Conservation (phyloP, 352 stramenopile genomes). For the Phytophthora fragariae region DNA sequence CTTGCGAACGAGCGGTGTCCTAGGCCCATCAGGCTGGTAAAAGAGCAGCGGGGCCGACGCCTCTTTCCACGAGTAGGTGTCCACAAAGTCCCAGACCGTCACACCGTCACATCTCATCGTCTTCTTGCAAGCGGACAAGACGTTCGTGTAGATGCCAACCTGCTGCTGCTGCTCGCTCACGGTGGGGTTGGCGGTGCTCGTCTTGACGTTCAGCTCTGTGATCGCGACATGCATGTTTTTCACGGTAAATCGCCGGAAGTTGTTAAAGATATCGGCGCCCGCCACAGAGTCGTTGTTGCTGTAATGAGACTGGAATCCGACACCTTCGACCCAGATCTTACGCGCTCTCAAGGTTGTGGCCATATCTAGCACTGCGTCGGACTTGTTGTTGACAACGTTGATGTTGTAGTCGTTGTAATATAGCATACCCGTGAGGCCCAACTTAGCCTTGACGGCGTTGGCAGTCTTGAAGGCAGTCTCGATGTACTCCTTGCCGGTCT, state of each 20-base stretch:
- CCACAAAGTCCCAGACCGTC: conserved; percentile 39
- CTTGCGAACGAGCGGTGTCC: conserved; percentile 37
- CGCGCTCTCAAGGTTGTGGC: conserved; percentile 21
- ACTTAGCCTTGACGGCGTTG: conserved; percentile 39
- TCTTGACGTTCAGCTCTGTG: conserved; percentile 43
- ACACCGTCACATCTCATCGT: conserved; percentile 31
- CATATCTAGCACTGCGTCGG: conserved; percentile 37
- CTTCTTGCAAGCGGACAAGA: conserved; percentile 44
- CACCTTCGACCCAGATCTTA: conserved; percentile 36
- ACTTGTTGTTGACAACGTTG: conserved; percentile 44
- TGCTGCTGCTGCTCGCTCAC: conserved; percentile 38
- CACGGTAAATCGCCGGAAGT: conserved; percentile 37
- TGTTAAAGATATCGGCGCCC: conserved; percentile 36
- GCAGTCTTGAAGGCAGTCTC: conserved; percentile 37
- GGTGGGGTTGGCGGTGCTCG: conserved; percentile 31
- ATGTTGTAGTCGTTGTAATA: conserved; percentile 45
- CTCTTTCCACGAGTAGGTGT: conserved; percentile 36
- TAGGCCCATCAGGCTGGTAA: conserved; percentile 38
- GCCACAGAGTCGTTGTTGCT: conserved; percentile 28
- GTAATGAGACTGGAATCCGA: conserved; percentile 45
- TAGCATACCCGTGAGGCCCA: conserved; percentile 25
- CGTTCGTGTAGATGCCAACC: conserved; percentile 34
- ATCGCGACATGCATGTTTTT: conserved; percentile 39
- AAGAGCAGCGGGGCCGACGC: conserved; percentile 34
- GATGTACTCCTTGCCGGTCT: conserved; percentile 46